Base-by-base conservation (phyloP, 2,329 filamentous ascomycete genomes). In the Rhynchosporium agropyri region DNA sequence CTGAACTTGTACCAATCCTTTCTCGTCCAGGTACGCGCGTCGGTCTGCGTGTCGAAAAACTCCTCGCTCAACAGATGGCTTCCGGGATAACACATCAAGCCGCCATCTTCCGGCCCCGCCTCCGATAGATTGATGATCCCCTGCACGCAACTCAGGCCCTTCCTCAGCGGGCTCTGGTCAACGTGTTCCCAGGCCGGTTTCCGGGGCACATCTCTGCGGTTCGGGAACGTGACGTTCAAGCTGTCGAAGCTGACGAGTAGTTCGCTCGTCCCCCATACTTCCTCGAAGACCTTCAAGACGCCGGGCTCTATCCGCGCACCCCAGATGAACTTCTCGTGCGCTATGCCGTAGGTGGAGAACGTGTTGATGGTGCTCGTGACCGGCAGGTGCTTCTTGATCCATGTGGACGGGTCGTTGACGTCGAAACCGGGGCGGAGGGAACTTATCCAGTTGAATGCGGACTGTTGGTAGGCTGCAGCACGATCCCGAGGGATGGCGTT, bases 291-390 rank as follows among this genome's bases (percentile, higher is more conserved):
- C 4, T 75, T 74, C 13, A 79, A n/a, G 0, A 79, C 72, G 9
- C 71, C 74, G 0, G 76, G 77, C 64, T 79, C 77, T 28, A 70
- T 68, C 3, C 77, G 73, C 10, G 75, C 71, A 6, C 71, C 75
- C 77, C 78, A 80, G 56, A 77, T 74, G 58, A 77, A 78, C 42
- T 74, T 73, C 66, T 79, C 78, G 64, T 79, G 77, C 10, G 59
- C 42, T 75, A 80, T 76, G 0, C 75, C 79, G 57, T 83, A 83
- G 38, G 75, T 70, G 31, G 79, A 71, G 65, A 78, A 78, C 75
- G 82, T 81, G 42, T 80, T 79, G 71, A 81, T 81, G 66, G 81
- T 78, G 67, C 76, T 80, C 68, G 80, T 77, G 8, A 65, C 71
- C 1, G 78, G 77, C 0, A 80, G 73, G 62, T 78, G 73, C 0